phyloP scores from a whole-genome alignment of 768 basidiomycete genomes.

The Suillus sp. region DNA sequence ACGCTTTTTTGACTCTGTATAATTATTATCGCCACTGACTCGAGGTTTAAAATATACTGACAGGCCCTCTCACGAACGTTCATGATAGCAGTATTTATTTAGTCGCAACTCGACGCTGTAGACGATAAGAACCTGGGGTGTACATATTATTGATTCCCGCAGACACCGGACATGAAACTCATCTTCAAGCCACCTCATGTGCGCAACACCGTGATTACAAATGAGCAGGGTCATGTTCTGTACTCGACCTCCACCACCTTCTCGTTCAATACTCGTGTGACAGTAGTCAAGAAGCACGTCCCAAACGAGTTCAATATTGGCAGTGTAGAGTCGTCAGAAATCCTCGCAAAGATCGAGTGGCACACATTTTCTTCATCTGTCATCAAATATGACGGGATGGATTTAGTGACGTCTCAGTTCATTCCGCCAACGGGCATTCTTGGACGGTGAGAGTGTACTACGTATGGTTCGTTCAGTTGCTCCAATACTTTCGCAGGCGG shows the following conservation, averaged over 20 bases:
- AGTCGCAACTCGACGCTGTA: too few relatives aligned
- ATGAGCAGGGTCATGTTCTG: constrained; percentile 15
- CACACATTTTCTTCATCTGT: constrained; percentile 21
- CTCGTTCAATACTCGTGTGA: constrained; percentile 13
- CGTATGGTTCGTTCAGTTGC: neutral
- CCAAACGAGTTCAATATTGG: constrained; percentile 14
- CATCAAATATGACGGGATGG: constrained; percentile 27
- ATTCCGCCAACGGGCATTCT: constrained; percentile 13
- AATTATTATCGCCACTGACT: neutral
- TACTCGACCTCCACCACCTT: constrained; percentile 18
- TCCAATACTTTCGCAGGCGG: neutral
- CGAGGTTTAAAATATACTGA: neutral
- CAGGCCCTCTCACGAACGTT: constrained; percentile 5
- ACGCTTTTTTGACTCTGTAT: neutral
- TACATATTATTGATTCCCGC: neutral
- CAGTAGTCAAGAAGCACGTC: constrained; percentile 13
- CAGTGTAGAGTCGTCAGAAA: constrained; percentile 22
- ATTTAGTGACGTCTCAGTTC: constrained; percentile 21
- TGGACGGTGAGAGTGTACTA: constrained; percentile 9
- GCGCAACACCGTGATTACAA: constrained; percentile 16
- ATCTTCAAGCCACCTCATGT: constrained; percentile 11
- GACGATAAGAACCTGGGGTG: neutral
- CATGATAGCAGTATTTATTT: too few relatives aligned
- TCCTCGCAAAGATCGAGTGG: constrained; percentile 32
- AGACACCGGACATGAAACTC: constrained; percentile 1